Conservation (phyloP, 2,329 filamentous ascomycete species). For the Samsoniella hepiali region DNA sequence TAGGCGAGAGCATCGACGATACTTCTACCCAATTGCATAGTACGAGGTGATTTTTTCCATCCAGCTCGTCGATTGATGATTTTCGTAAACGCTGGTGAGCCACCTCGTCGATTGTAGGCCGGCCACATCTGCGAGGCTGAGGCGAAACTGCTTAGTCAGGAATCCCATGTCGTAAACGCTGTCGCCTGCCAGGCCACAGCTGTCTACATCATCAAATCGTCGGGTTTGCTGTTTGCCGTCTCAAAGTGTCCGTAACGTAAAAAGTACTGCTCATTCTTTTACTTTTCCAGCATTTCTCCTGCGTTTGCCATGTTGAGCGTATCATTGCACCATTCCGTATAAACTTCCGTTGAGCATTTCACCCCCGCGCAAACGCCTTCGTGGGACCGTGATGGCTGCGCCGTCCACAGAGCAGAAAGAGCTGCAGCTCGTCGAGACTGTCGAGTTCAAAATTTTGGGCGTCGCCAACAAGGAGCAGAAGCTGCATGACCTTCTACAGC, state of each 20-base stretch:
- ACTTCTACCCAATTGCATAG: no score
- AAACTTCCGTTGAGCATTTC: neutral
- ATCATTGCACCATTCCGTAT: neutral
- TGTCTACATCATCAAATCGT: conserved; percentile 8
- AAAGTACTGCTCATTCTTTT: neutral
- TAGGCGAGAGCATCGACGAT: no score
- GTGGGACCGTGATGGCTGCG: conserved; percentile 33
- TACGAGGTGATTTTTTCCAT: no score
- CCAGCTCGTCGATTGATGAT: neutral
- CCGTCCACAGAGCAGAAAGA: conserved; percentile 62
- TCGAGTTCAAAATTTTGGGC: conserved; percentile 76
- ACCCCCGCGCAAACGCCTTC: conserved; percentile 1
- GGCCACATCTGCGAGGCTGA: neutral
- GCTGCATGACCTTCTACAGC: conserved; percentile 72
- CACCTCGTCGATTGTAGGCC: neutral
- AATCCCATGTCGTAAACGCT: conserved; percentile 11
- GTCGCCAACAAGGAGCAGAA: conserved; percentile 81
- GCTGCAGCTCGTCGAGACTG: conserved; percentile 76
- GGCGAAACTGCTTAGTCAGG: conserved; percentile 12
- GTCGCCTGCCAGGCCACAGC: conserved; percentile 17
- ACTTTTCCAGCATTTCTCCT: neutral
- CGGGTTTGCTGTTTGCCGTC: neutral
- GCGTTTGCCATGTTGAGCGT: conserved; percentile 1
- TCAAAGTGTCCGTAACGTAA: conserved; percentile 4
- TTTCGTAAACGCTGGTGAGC: no score